Conservation (phyloP, 768 basidiomycete species). For the Lactarius indigo region DNA sequence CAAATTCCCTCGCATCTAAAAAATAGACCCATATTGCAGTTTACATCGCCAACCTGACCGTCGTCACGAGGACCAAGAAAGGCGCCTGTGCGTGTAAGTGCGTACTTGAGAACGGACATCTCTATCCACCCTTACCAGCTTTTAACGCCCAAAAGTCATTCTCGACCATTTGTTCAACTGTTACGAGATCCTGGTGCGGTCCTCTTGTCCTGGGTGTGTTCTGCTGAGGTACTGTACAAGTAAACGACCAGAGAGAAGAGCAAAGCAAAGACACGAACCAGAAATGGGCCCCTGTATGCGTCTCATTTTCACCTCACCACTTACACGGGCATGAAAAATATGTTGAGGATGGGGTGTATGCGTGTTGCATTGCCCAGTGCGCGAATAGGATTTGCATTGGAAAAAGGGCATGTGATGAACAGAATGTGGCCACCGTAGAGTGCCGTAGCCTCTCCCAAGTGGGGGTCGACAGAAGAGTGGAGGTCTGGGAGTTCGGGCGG, state of each 20-base stretch:
- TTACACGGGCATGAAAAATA: no score
- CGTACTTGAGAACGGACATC: no score
- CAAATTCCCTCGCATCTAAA: no score
- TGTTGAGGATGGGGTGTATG: neutral
- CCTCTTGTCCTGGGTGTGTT: neutral
- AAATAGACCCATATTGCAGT: no score
- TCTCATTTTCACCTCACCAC: neutral
- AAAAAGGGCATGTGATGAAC: no score
- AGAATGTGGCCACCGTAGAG: neutral
- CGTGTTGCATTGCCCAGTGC: neutral
- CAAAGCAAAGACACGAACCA: neutral
- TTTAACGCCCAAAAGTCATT: neutral
- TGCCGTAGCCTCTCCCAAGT: neutral
- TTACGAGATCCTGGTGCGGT: neutral
- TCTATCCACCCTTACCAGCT: no score
- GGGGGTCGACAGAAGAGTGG: no score
- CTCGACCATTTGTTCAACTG: neutral
- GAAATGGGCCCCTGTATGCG: neutral
- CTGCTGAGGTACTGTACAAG: neutral
- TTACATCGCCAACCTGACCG: slow-evolving; percentile 84
- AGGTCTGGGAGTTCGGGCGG: no score
- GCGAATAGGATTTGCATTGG: no score
- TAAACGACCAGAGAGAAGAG: neutral
- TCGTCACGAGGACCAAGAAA: slow-evolving; percentile 83
- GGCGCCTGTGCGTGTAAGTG: slow-evolving; percentile 93